phyloP scores from a whole-genome alignment of 495 filamentous ascomycete genomes.

The Trichoderma virens region DNA sequence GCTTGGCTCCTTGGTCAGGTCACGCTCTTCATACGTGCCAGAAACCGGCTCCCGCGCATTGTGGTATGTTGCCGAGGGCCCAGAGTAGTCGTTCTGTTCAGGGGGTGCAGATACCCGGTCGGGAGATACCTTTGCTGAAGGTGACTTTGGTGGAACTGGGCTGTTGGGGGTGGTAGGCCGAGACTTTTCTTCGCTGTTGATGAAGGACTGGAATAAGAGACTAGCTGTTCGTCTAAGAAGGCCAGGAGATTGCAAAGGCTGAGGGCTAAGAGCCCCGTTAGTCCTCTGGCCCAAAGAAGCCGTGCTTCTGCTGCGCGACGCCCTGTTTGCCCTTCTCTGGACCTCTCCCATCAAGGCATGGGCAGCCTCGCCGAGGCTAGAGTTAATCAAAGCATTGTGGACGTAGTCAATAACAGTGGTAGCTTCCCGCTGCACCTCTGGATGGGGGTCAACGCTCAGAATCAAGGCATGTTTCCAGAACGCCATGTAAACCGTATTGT shows the following conservation, averaged over 20 bases:
- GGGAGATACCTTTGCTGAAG: conserved; percentile 33
- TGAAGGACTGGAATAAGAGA: conserved; percentile 46
- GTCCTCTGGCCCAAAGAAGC: conserved; percentile 30
- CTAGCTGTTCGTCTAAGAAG: conserved; percentile 47
- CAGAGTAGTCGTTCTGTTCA: conserved; percentile 66
- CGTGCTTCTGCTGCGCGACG: conserved; percentile 41
- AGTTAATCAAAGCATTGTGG: conserved; percentile 66
- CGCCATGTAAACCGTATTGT: conserved; percentile 81
- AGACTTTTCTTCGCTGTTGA: conserved; percentile 40
- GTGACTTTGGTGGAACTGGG: conserved; percentile 34
- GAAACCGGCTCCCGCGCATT: conserved; percentile 69
- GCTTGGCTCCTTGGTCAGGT: conserved; percentile 42
- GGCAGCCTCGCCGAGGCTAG: conserved; percentile 61
- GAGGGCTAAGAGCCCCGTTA: conserved; percentile 28
- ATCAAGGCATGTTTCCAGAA: conserved; percentile 91
- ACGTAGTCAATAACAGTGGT: conserved; percentile 75
- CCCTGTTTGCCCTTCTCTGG: conserved; percentile 45
- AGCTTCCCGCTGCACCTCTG: conserved; percentile 82
- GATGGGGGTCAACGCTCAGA: conserved; percentile 88
- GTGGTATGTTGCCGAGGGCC: conserved; percentile 63
- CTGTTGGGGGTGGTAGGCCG: conserved; percentile 22
- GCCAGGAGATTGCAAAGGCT: conserved; percentile 37
- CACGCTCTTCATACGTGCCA: conserved; percentile 58
- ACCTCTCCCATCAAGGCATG: conserved; percentile 73
- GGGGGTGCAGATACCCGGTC: conserved; percentile 60